These are phyloP conservation scores for Fusarium xyrophilum DNA, from an alignment of 2,329 filamentous ascomycete genomes.

Conservation along the genomic window DNA sequence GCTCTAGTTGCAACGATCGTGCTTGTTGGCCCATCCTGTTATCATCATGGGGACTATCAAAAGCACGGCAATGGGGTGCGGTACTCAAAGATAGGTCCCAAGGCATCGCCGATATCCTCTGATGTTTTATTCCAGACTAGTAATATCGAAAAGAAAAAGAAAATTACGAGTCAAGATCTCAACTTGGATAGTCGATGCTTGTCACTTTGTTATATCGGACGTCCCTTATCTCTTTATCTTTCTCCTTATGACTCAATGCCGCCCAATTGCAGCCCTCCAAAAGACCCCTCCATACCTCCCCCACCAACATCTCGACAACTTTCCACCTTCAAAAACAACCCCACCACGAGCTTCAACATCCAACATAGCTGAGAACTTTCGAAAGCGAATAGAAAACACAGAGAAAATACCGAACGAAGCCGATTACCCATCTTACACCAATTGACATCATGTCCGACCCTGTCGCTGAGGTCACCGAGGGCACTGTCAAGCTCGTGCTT, in stretches of 20 bases:
- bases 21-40: not conserved
- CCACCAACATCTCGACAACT: conserved; percentile 38
- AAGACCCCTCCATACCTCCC: conserved; percentile 34
- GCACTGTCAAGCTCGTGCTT: conserved; percentile 62
- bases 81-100: not conserved
- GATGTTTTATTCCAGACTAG: not conserved
- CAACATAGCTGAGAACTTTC: conserved; percentile 6
- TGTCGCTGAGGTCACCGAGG: conserved; percentile 40
- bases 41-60: not conserved
- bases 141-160: not conserved
- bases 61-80: not conserved
- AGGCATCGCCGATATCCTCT: not conserved
- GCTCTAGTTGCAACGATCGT: not conserved
- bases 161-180: not conserved
- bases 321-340: conserved; percentile 39
- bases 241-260: conserved; percentile 27
- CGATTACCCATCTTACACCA: not conserved
- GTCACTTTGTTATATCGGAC: not conserved
- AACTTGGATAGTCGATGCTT: not conserved
- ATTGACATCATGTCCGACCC: conserved; percentile 37
- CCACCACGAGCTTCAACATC: conserved; percentile 36
- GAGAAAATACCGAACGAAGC: not conserved
- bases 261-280: conserved; percentile 10
- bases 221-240: conserved; percentile 22
- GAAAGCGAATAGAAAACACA: not conserved